Evolutionary conservation across 192 early-diverging fungal genomes (phyloP).

Genomic region (Coemansia asiatica): DNA sequence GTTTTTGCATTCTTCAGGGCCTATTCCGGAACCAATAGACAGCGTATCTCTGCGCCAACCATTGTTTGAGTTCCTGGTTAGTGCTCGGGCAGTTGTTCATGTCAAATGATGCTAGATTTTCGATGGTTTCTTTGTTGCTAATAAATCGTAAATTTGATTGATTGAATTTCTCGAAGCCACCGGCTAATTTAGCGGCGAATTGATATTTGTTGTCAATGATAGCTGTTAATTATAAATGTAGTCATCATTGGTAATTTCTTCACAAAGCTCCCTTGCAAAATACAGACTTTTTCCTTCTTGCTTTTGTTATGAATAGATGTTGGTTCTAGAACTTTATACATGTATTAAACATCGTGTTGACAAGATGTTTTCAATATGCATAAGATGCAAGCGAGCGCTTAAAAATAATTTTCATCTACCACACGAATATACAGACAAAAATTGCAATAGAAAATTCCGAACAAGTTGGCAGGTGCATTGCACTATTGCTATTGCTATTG

Average conservation of each 20-base stretch:
- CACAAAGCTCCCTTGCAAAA: no score
- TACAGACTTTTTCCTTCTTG: background rate
- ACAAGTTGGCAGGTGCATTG: background rate
- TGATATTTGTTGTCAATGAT: background rate
- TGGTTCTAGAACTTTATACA: background rate
- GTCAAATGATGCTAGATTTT: constrained; percentile 31
- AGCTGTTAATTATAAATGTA: background rate
- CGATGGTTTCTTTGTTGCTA: background rate
- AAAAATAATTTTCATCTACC: no score
- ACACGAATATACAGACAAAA: background rate
- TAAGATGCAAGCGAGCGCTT: background rate
- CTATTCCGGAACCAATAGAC: constrained; percentile 44
- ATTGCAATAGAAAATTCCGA: background rate
- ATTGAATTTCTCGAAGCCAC: background rate
- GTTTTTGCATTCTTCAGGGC: constrained; percentile 22
- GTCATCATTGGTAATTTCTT: background rate
- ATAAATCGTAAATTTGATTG: background rate
- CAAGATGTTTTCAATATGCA: no score
- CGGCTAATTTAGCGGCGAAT: background rate
- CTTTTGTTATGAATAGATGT: background rate
- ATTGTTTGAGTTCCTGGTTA: constrained; percentile 51
- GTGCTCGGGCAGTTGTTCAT: constrained; percentile 42
- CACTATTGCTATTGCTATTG: background rate
- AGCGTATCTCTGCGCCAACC: constrained; percentile 42
- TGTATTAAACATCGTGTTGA: no score